Percentiles rank a stretch among this genome's conserved stretches.
Conservation (phyloP, 73 alveolate genomes). For the Paraurostyla sp. region DNA sequence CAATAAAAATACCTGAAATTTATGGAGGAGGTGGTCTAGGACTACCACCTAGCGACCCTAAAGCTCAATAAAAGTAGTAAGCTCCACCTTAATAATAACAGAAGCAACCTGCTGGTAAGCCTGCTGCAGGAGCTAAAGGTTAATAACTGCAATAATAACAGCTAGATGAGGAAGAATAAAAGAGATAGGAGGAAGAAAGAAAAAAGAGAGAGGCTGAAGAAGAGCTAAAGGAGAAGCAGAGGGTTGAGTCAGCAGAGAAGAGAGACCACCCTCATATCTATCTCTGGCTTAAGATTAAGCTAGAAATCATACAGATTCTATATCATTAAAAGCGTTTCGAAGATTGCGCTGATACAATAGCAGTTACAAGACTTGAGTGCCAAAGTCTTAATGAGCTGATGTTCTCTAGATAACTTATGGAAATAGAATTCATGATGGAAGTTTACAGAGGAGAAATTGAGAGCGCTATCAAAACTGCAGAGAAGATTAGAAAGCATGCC, state of each 20-base stretch:
- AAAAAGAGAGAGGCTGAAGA: slow-evolving; percentile 46
- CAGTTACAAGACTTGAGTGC: slow-evolving; percentile 60
- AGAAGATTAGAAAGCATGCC: slow-evolving; percentile 47
- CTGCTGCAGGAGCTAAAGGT: slow-evolving; percentile 71
- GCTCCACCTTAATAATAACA: slow-evolving; percentile 9
- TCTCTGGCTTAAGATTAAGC: slow-evolving; percentile 61
- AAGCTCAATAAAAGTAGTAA: slow-evolving; percentile 73
- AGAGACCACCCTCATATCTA: slow-evolving; percentile 65
- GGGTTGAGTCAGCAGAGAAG: slow-evolving; percentile 39
- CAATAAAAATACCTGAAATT: slow-evolving; percentile 79
- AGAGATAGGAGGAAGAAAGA: slow-evolving; percentile 63
- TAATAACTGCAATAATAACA: slow-evolving; percentile 64
- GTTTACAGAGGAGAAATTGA: slow-evolving; percentile 54
- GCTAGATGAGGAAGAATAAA: slow-evolving; percentile 81
- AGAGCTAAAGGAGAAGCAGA: slow-evolving; percentile 31
- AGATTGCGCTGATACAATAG: slow-evolving; percentile 61
- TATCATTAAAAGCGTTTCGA: slow-evolving; percentile 62
- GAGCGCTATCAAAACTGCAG: slow-evolving; percentile 34
- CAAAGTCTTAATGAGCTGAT: slow-evolving; percentile 41
- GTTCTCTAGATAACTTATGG: slow-evolving; percentile 52
- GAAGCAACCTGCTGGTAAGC: slow-evolving; percentile 73
- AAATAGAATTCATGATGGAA: slow-evolving; percentile 36
- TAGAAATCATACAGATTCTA: slow-evolving; percentile 57
- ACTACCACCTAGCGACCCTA: slow-evolving; percentile 64
- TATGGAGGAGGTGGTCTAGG: slow-evolving; percentile 77